Percentiles rank a stretch among this genome's conserved stretches.
phyloP scores from a whole-genome alignment of 2,329 filamentous ascomycete species.

The Claviceps pazoutovae region DNA sequence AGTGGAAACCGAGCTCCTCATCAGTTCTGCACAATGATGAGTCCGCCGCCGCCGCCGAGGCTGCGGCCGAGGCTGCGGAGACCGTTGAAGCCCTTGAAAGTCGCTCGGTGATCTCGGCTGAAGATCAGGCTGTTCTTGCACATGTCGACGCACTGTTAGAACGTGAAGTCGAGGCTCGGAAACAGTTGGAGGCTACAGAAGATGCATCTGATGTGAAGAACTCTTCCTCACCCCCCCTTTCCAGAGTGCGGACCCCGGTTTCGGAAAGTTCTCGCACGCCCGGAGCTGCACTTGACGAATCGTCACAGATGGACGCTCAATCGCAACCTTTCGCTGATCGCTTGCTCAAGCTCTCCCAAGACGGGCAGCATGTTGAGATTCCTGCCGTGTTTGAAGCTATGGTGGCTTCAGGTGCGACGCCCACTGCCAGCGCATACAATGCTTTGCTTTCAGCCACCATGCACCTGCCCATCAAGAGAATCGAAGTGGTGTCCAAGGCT shows the following conservation, averaged over 20 bases:
- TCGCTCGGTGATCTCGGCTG: conserved; percentile 26
- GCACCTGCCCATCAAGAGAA: conserved; percentile 62
- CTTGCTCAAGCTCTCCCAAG: conserved; percentile 57
- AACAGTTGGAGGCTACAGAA: conserved; percentile 29
- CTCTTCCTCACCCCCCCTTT: conserved; percentile 25
- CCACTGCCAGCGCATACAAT: conserved; percentile 81
- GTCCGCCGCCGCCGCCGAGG: conserved; percentile 22
- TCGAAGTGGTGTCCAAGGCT: conserved; percentile 78
- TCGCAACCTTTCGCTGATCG: conserved; percentile 63
- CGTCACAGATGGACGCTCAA: conserved; percentile 49
- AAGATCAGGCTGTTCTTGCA: conserved; percentile 50
- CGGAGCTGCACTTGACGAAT: conserved; percentile 39
- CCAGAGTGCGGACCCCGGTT: conserved; percentile 26
- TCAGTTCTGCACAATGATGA: conserved; percentile 48
- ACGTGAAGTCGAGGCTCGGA: conserved; percentile 53
- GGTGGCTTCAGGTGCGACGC: conserved; percentile 67
- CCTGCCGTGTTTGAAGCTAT: conserved; percentile 83
- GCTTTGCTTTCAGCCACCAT: conserved; percentile 76
- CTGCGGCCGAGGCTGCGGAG: conserved; percentile 16
- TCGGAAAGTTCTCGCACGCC: conserved; percentile 28
- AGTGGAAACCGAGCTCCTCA: conserved; percentile 60
- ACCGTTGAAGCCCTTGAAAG: conserved; percentile 22
- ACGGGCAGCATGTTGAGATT: conserved; percentile 70
- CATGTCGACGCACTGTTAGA: conserved; percentile 77
- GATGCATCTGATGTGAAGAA: conserved; percentile 25